Evolutionary conservation across 176 grass and related monocot genomes (phyloP), one percentile per base, ranked within the genome.

Genomic region (Bolboschoenus planiculmis): DNA sequence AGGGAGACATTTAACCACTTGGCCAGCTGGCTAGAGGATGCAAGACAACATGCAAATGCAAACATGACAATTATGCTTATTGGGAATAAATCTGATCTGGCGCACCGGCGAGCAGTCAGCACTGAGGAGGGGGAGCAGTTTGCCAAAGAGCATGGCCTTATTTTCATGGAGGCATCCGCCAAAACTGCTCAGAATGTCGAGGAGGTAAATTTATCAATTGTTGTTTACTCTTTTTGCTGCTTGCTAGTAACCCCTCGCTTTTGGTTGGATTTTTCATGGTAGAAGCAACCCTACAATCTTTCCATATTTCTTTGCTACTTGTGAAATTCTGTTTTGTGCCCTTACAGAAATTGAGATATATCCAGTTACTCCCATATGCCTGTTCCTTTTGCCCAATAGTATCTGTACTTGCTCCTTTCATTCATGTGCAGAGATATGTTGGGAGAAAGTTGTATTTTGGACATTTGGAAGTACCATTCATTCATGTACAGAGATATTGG

Each of bases 1-100:
- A 92, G 90, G 60, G 90, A 92, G 73, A 92, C 90, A 60, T 92
- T 92, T 60, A 92, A 84, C 76, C 85, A 89, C 56, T 74, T 92
- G 20, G 72, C 83, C 6, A 89, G 79, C 70, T 92, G 90, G 87
- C 53, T 92, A 14, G 83, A 89, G 79, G 87, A 92, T 43, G 83
- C 88, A 20, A 89, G 85, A 62, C 61, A 92, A 18, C 79, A 76
- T 63, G 87, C 87, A 3, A 92, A 92, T 82, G 85, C 85, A 47
- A 85, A 92, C 47, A 87, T 89, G 85, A 92, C 90, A 16, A 92
- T 92, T 14, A 89, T 87, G 87, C 85, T 92, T 14, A 89, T 92
- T 31, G 90, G 87, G 3, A 92, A 92, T 39, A 92, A 92, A 59
- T 83, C 84, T 51, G 90, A 92, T 72, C 56, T 92, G 30, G 14